Conservation (phyloP, 768 basidiomycete genomes). For the Arthromyces matolae region DNA sequence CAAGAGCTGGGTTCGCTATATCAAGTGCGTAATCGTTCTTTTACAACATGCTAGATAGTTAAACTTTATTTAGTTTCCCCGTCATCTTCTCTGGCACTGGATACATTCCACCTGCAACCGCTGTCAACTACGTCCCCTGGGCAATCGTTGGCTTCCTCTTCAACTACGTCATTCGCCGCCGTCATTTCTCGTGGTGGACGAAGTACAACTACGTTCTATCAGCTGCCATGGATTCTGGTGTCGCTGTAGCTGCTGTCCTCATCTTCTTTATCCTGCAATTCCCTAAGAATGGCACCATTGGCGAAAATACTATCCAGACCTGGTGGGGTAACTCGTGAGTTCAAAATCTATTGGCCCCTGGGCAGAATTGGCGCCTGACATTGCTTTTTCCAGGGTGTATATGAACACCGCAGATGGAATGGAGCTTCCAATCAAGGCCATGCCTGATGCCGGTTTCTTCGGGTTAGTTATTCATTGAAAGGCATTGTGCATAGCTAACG, state of each 20-base stretch:
- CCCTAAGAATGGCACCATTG: conserved; percentile 59
- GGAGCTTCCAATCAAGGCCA: conserved; percentile 32
- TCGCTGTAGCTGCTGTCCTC: conserved; percentile 50
- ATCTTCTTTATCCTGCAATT: conserved; percentile 48
- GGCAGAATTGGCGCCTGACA: background rate
- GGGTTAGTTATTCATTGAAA: conserved; percentile 22
- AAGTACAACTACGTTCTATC: conserved; percentile 72
- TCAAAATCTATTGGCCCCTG: conserved; percentile 7
- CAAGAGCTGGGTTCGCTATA: conserved; percentile 53
- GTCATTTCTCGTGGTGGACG: conserved; percentile 66
- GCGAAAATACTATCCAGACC: conserved; percentile 41
- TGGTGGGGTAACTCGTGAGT: conserved; percentile 74
- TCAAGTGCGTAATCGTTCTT: conserved; percentile 47
- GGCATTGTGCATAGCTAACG: too few species aligned
- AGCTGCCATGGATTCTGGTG: conserved; percentile 68
- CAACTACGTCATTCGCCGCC: conserved; percentile 56
- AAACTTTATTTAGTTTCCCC: conserved; percentile 34
- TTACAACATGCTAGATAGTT: background rate
- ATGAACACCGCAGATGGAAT: conserved; percentile 37
- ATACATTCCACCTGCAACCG: conserved; percentile 61
- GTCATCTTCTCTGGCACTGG: conserved; percentile 60
- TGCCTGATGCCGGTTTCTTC: conserved; percentile 29
- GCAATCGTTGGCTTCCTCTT: conserved; percentile 62
- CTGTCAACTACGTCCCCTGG: conserved; percentile 69
- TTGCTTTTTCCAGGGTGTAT: conserved; percentile 25